Conservation (phyloP, 805 yeast genomes). For the Cyberlindnera lachancei region DNA sequence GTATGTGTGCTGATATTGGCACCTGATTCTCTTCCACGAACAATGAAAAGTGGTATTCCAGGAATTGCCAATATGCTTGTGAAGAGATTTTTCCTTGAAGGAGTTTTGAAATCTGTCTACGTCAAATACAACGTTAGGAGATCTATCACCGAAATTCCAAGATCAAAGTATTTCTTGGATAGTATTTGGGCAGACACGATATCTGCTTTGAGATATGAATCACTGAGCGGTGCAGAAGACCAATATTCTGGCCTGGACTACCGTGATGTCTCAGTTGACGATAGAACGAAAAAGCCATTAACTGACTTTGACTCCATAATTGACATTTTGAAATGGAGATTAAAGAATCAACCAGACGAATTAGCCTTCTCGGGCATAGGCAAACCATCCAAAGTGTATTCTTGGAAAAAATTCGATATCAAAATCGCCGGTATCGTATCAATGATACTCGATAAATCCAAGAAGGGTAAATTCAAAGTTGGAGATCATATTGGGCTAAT, state of each 20-base stretch:
- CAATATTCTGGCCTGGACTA: slow-evolving; percentile 81
- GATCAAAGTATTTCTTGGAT: slow-evolving; percentile 69
- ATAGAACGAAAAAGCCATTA: slow-evolving; percentile 64
- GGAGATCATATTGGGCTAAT: slow-evolving; percentile 74
- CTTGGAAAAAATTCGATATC: slow-evolving; percentile 81
- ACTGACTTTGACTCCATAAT: slow-evolving; percentile 65
- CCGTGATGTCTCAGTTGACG: slow-evolving; percentile 70
- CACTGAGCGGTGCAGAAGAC: slow-evolving; percentile 51
- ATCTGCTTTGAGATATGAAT: slow-evolving; percentile 54
- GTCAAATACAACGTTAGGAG: slow-evolving; percentile 69
- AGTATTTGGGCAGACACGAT: slow-evolving; percentile 67
- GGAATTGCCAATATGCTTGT: slow-evolving; percentile 90
- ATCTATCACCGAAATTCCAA: slow-evolving; percentile 58
- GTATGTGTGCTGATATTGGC: slow-evolving; percentile 78
- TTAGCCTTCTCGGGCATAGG: slow-evolving; percentile 53
- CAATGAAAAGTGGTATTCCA: slow-evolving; percentile 74
- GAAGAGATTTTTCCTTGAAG: slow-evolving; percentile 68
- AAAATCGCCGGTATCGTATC: slow-evolving; percentile 69
- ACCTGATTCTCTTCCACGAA: slow-evolving; percentile 76
- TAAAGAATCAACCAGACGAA: slow-evolving; percentile 66
- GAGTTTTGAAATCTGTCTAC: slow-evolving; percentile 69
- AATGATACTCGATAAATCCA: slow-evolving; percentile 64
- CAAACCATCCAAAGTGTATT: slow-evolving; percentile 38
- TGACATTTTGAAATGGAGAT: slow-evolving; percentile 75
- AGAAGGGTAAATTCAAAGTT: slow-evolving; percentile 52